phyloP scores from a whole-genome alignment of 331 rosid genomes.

The Quercus tomentella region DNA sequence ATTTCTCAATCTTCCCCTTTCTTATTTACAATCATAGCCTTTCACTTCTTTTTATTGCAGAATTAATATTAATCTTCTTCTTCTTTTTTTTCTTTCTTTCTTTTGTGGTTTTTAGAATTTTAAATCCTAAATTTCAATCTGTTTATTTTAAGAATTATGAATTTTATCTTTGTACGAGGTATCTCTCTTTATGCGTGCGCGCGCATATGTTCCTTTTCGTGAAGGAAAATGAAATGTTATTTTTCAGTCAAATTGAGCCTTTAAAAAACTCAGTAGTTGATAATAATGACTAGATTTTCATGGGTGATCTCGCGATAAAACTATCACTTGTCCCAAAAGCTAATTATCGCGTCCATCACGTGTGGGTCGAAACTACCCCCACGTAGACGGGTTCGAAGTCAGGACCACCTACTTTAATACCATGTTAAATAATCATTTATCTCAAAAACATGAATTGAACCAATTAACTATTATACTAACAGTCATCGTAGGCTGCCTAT shows the following conservation, averaged over 20 bases:
- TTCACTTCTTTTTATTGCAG: background rate
- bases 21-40: background rate
- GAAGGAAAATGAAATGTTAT: background rate
- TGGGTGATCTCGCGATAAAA: too few relatives aligned
- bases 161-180: too few relatives aligned
- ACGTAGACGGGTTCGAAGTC: too few relatives aligned
- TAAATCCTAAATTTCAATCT: background rate
- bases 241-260: background rate
- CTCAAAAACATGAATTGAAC: too few relatives aligned
- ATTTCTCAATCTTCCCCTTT: background rate
- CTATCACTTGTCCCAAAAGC: too few relatives aligned
- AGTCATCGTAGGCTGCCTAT: background rate
- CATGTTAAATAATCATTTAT: too few relatives aligned
- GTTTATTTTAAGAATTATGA: too few relatives aligned
- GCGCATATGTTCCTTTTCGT: background rate
- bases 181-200: background rate
- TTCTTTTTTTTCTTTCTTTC: background rate
- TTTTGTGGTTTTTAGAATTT: background rate
- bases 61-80: background rate
- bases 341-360: too few relatives aligned
- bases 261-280: background rate
- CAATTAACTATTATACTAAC: too few relatives aligned
- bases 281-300: too few relatives aligned
- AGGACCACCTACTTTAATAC: too few relatives aligned
- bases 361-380: too few relatives aligned